A percentile compares a stretch with the other conserved stretches of the same genome.
phyloP scores from a whole-genome alignment of 1,284 basidiomycete genomes.

The Cryptococcus sp. region DNA sequence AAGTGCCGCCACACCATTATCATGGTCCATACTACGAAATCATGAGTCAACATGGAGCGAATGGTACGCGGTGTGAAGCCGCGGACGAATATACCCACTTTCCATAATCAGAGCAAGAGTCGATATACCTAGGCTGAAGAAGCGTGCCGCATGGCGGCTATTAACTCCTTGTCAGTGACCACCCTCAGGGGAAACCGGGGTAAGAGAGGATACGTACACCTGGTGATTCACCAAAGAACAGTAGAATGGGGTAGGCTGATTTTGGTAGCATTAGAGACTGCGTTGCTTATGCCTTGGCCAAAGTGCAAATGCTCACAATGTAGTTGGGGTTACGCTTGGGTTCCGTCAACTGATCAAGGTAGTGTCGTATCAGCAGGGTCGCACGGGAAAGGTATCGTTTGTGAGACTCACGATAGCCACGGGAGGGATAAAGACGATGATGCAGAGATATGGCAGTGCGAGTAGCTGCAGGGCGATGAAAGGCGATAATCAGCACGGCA shows the following conservation, averaged over 20 bases:
- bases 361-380: too few relatives aligned
- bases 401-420: conserved; percentile 7
- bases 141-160: too few relatives aligned
- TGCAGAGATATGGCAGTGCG: conserved; percentile 13
- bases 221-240: conserved; percentile 10
- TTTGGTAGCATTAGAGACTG: background rate
- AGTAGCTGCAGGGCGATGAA: conserved; percentile 5
- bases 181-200: too few relatives aligned
- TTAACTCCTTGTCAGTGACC: too few relatives aligned
- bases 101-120: conserved; percentile 12
- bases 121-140: conserved; percentile 2
- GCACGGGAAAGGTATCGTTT: background rate
- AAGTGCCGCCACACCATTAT: conserved; percentile 13
- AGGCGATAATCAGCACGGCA: background rate
- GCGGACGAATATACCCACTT: conserved; percentile 1
- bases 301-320: too few relatives aligned
- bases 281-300: too few relatives aligned
- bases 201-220: background rate
- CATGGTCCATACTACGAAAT: conserved; percentile 9
- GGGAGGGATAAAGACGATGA: conserved; percentile 9
- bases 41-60: too few relatives aligned
- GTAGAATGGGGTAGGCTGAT: conserved; percentile 19
- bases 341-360: background rate
- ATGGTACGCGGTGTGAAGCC: too few relatives aligned
- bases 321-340: too few relatives aligned